Conservation (phyloP, 1,139 yeast genomes). For the Pichia sp. region DNA sequence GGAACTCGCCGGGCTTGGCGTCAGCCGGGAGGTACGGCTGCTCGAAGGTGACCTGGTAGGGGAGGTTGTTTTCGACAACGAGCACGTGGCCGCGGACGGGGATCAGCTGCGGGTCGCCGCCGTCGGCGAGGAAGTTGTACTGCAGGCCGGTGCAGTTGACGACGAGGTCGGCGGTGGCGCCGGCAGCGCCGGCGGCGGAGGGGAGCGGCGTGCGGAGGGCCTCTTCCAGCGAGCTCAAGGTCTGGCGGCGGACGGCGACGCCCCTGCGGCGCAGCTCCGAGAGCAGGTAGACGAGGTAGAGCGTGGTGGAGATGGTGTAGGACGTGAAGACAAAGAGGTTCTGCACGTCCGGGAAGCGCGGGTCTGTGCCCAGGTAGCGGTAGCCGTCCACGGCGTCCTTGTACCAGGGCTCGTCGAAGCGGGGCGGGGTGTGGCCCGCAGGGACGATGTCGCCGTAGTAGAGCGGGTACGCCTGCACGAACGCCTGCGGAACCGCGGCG, state of each 20-base stretch:
- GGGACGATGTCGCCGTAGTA: slow-evolving; percentile 33
- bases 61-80: slow-evolving; percentile 37
- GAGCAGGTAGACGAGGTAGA: slow-evolving; percentile 40
- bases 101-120: slow-evolving; percentile 33
- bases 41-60: slow-evolving; percentile 34
- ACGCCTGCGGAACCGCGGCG: slow-evolving; percentile 37
- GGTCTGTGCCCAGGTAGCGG: slow-evolving; percentile 34
- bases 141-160: slow-evolving; percentile 45
- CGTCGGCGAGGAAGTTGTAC: slow-evolving; percentile 36
- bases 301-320: slow-evolving; percentile 42
- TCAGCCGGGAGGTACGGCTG: slow-evolving; percentile 34
- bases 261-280: slow-evolving; percentile 36
- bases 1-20: slow-evolving; percentile 35
- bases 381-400: slow-evolving; percentile 36
- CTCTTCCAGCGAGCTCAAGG: slow-evolving; percentile 31
- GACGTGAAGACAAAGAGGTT: slow-evolving; percentile 26
- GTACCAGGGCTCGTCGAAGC: slow-evolving; percentile 40
- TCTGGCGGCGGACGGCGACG: slow-evolving; percentile 34
- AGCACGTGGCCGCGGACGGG: slow-evolving; percentile 47
- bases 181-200: slow-evolving; percentile 16
- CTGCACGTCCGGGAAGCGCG: slow-evolving; percentile 26
- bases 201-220: slow-evolving; percentile 28
- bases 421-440: slow-evolving; percentile 14
- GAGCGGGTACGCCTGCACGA: slow-evolving; percentile 34
- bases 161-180: slow-evolving; percentile 37